Conservation (phyloP, 768 basidiomycete species). For the Auriscalpium vulgare region DNA sequence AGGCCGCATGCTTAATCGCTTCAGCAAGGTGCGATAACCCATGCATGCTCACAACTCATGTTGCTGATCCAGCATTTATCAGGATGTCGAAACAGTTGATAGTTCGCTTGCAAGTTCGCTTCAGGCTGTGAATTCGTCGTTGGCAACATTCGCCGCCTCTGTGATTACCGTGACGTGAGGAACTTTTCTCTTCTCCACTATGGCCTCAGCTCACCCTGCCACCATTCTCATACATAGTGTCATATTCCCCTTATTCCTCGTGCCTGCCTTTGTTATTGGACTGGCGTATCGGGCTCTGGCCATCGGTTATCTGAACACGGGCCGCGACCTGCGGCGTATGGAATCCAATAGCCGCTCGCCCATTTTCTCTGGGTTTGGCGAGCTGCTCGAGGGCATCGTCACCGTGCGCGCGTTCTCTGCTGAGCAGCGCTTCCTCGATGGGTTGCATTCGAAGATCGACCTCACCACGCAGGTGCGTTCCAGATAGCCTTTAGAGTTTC, state of each 20-base stretch:
- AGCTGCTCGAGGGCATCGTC: conserved; percentile 59
- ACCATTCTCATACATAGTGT: conserved; percentile 27
- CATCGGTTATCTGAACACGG: conserved; percentile 69
- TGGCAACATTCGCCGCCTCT: conserved; percentile 72
- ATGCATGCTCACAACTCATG: not conserved
- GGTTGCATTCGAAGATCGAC: conserved; percentile 67
- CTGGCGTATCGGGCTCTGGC: conserved; percentile 64
- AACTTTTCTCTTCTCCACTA: not conserved
- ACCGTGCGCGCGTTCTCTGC: conserved; percentile 60
- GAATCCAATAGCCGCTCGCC: conserved; percentile 84
- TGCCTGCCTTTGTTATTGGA: conserved; percentile 71
- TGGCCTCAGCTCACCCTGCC: conserved; percentile 15
- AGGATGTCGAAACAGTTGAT: conserved; percentile 87
- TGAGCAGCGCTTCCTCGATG: conserved; percentile 69
- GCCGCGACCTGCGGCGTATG: conserved; percentile 81
- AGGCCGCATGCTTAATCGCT: conserved; percentile 84
- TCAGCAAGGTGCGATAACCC: conserved; percentile 47
- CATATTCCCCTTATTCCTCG: conserved; percentile 76
- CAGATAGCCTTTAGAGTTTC: too few relatives aligned
- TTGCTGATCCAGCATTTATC: conserved; percentile 1
- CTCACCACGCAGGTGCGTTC: conserved; percentile 58
- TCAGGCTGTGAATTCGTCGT: conserved; percentile 68
- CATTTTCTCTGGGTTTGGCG: conserved; percentile 77
- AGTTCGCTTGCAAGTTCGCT: conserved; percentile 57
- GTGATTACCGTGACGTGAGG: conserved; percentile 64